A percentile compares a stretch with the other conserved stretches of the same genome.
These are phyloP conservation scores for Coelastrella sp. DNA, from an alignment of 139 green algal species.

Conservation along the genomic window DNA sequence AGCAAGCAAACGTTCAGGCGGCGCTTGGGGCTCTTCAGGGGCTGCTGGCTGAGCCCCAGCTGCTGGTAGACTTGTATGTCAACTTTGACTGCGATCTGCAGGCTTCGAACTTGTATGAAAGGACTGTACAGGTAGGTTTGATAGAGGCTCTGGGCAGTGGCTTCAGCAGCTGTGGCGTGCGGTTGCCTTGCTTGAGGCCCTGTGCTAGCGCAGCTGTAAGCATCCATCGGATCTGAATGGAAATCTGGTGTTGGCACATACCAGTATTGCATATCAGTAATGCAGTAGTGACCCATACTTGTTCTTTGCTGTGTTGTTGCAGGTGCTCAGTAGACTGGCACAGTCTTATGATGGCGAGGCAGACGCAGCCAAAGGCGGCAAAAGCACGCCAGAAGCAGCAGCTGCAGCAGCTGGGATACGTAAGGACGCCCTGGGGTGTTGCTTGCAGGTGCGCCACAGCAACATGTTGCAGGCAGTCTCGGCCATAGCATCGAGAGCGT, in stretches of 20 bases:
- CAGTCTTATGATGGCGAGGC: slow-evolving; percentile 28
- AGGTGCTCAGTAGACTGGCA: slow-evolving; percentile 55
- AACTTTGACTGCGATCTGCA: slow-evolving; percentile 97
- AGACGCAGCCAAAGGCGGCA: not conserved
- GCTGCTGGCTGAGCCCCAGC: slow-evolving; percentile 71
- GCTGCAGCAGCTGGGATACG: slow-evolving; percentile 17
- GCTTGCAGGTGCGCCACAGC: slow-evolving; percentile 38
- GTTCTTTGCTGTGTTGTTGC: not conserved
- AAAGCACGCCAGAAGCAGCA: not conserved
- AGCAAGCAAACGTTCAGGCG: slow-evolving; percentile 48
- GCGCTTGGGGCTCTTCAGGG: slow-evolving; percentile 62
- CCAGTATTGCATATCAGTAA: not conserved
- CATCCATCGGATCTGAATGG: too few species aligned
- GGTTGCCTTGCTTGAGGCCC: not conserved
- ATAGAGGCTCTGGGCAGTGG: not conserved
- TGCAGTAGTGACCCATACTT: not conserved
- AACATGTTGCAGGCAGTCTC: too few species aligned
- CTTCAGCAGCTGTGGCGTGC: not conserved
- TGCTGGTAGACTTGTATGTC: slow-evolving; percentile 93
- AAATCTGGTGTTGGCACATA: not conserved
- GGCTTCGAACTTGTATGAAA: slow-evolving; percentile 88
- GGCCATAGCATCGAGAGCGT: too few species aligned
- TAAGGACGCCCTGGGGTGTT: slow-evolving; percentile 45
- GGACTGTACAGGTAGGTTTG: slow-evolving; percentile 59
- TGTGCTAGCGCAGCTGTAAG: not conserved